Conservation (phyloP, 1,284 basidiomycete species). For the Ustilago loliicola region DNA sequence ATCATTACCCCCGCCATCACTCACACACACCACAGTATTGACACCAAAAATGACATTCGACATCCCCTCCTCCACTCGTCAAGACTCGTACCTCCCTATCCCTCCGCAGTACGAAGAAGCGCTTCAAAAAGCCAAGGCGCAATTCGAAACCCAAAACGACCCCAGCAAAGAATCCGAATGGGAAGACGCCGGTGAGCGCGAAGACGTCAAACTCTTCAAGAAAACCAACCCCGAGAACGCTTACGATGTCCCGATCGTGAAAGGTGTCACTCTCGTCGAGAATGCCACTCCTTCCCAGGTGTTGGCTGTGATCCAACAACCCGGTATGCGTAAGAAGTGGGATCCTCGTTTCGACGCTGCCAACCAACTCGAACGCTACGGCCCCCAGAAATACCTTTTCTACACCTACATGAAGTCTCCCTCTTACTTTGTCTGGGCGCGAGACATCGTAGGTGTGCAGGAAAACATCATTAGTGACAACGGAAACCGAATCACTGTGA, state of each 20-base stretch:
- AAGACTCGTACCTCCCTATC: conserved; percentile 41
- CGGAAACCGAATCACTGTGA: conserved; percentile 47
- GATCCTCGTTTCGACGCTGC: conserved; percentile 61
- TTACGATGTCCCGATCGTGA: conserved; percentile 59
- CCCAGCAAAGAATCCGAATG: conserved; percentile 53
- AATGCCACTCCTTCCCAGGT: conserved; percentile 62
- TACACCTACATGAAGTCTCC: conserved; percentile 65
- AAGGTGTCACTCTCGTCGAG: conserved; percentile 60
- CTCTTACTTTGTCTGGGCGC: conserved; percentile 65
- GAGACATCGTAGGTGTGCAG: conserved; percentile 66
- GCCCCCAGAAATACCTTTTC: conserved; percentile 44
- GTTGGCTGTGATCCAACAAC: conserved; percentile 59
- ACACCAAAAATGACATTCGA: conserved; percentile 58
- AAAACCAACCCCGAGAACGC: conserved; percentile 60
- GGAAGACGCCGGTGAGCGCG: conserved; percentile 60
- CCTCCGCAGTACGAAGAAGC: conserved; percentile 54
- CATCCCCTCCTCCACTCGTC: conserved; percentile 39
- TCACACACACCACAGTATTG: neutral
- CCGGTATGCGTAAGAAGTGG: conserved; percentile 66
- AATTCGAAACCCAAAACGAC: conserved; percentile 46
- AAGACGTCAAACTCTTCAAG: conserved; percentile 60
- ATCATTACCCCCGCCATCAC: neutral
- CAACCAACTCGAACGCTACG: conserved; percentile 46
- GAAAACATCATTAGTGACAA: conserved; percentile 43
- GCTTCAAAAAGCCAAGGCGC: conserved; percentile 53